These are phyloP conservation scores for Colletotrichum acutatum DNA, from an alignment of 2,329 filamentous ascomycete species.

Conservation along the genomic window DNA sequence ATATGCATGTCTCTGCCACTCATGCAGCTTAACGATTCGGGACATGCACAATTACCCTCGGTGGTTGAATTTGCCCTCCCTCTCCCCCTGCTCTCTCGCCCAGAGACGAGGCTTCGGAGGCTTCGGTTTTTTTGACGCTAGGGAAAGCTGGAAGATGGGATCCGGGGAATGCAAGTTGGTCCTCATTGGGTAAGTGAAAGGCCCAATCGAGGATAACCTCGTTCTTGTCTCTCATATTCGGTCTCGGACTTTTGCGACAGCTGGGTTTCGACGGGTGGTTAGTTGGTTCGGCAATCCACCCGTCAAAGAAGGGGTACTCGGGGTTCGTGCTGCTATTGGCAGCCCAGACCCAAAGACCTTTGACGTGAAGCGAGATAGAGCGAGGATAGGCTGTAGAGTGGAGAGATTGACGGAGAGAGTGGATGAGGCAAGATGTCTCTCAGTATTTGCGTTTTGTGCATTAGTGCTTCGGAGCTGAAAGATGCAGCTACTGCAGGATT, in stretches of 20 bases:
- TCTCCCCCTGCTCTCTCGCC: background rate
- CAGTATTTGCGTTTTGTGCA: constrained; percentile 19
- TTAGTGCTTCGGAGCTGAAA: constrained; percentile 23
- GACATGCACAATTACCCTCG: constrained; percentile 3
- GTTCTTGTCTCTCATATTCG: background rate
- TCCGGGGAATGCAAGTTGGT: constrained; percentile 29
- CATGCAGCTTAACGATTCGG: constrained; percentile 25
- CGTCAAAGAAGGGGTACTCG: background rate
- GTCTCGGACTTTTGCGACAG: constrained; percentile 31
- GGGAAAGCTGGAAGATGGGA: constrained; percentile 30
- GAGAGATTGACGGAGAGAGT: background rate
- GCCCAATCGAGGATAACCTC: background rate
- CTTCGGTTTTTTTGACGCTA: constrained; percentile 9
- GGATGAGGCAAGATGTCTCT: constrained; percentile 8
- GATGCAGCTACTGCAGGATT: background rate
- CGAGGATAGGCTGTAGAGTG: background rate
- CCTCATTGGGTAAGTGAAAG: background rate
- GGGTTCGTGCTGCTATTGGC: background rate
- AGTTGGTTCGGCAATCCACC: background rate
- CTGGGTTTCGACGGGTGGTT: constrained; percentile 3
- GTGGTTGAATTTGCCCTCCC: background rate
- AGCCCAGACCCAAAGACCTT: background rate
- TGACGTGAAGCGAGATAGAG: background rate
- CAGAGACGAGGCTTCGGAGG: constrained; percentile 13
- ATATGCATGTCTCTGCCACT: constrained; percentile 26